Conservation (phyloP, 2,329 filamentous ascomycete species). For the Epichloe gansuensis region DNA sequence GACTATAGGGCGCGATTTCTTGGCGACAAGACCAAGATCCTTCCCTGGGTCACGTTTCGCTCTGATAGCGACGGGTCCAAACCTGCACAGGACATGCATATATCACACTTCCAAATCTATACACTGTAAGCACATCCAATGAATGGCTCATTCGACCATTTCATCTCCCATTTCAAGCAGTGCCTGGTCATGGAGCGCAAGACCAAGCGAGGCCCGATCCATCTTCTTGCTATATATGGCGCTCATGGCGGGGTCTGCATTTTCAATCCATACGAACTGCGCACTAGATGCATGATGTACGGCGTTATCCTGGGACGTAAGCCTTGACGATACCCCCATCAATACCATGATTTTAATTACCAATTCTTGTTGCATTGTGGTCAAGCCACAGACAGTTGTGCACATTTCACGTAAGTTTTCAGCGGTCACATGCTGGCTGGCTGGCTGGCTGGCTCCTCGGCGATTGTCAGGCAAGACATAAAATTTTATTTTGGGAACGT, state of each 20-base stretch:
- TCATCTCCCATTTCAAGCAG: not conserved
- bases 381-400: not conserved
- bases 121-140: conserved; percentile 5
- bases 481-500: not conserved
- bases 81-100: not conserved
- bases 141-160: not conserved
- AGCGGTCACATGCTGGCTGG: not conserved
- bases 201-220: not conserved
- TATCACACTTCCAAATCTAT: not conserved
- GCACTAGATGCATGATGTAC: not conserved
- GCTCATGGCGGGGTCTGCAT: not conserved
- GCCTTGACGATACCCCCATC: conserved; percentile 5
- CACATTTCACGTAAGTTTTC: conserved; percentile 1
- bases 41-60: conserved; percentile 41
- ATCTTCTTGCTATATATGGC: not conserved
- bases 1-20: conserved; percentile 54
- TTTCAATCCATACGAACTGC: not conserved
- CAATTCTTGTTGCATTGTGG: not conserved
- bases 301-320: conserved; percentile 4
- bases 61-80: not conserved
- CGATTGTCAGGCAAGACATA: not conserved
- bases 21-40: conserved; percentile 50
- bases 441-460: not conserved
- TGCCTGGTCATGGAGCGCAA: not conserved
- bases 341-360: not conserved